A percentile compares a stretch with the other conserved stretches of the same genome.
These are phyloP conservation scores for Fusarium floridanum DNA, from an alignment of 2,329 filamentous ascomycete species.

Conservation along the genomic window DNA sequence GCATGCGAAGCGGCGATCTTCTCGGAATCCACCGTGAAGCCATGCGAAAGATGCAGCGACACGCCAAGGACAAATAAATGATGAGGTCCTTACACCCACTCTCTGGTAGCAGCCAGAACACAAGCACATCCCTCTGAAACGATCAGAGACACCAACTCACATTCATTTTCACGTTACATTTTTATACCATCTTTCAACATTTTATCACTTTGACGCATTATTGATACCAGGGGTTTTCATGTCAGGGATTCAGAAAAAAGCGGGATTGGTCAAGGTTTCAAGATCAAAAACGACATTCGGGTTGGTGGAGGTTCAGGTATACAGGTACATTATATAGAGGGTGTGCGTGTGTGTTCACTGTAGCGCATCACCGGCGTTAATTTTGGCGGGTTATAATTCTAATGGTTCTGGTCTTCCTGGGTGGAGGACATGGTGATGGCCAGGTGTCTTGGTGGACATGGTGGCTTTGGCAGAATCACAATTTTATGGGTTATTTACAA, in stretches of 20 bases:
- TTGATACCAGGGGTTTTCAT: conserved; percentile 47
- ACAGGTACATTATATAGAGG: conserved; percentile 33
- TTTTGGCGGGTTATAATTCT: conserved; percentile 25
- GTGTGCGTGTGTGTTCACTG: conserved; percentile 3
- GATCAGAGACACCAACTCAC: neutral
- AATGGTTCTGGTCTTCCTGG: conserved; percentile 4
- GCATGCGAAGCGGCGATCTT: conserved; percentile 82
- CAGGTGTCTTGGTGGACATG: conserved; percentile 8
- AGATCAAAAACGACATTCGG: conserved; percentile 31
- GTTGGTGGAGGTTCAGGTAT: conserved; percentile 19
- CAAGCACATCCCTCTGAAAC: neutral
- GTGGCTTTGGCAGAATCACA: conserved; percentile 12
- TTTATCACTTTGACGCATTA: conserved; percentile 24
- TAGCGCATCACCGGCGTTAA: conserved; percentile 27
- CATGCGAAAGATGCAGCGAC: conserved; percentile 81
- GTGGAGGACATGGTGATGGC: neutral
- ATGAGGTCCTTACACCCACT: neutral
- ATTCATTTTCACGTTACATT: conserved; percentile 28
- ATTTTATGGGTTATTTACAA: conserved; percentile 7
- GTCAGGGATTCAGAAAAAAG: conserved; percentile 26
- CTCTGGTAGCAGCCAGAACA: neutral
- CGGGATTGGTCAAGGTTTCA: conserved; percentile 23
- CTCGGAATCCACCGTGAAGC: conserved; percentile 82
- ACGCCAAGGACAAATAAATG: conserved; percentile 51
- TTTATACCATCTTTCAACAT: conserved; percentile 27